Evolutionary conservation across 768 basidiomycete genomes (phyloP).

Genomic region (Fistulinella prunicolor): DNA sequence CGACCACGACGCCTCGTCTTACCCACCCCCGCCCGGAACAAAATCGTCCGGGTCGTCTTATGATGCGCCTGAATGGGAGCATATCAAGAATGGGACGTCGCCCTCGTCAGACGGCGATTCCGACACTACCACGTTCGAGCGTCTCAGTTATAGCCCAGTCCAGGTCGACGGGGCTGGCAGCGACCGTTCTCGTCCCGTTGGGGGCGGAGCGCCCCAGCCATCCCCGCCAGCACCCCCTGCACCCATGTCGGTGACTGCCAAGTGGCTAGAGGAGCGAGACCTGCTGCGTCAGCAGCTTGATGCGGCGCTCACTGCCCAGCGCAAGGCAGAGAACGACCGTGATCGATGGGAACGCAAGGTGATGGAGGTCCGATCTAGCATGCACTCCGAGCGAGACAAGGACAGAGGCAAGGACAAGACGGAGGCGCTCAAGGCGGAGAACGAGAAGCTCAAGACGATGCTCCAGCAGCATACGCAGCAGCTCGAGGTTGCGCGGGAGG

Average conservation of each 20-base stretch:
- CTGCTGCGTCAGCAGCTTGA: constrained; percentile 12
- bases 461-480: constrained; percentile 20
- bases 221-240: not conserved
- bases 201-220: not conserved
- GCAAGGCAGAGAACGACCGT: constrained; percentile 17
- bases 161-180: constrained; percentile 11
- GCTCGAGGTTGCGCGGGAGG: constrained; percentile 8
- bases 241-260: not conserved
- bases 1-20: not conserved
- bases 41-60: too few relatives aligned
- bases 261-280: constrained; percentile 13
- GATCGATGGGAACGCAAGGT: constrained; percentile 22
- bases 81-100: constrained; percentile 15
- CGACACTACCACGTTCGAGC: constrained; percentile 16
- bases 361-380: constrained; percentile 14
- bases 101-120: constrained; percentile 15
- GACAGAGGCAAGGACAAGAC: not conserved
- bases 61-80: constrained; percentile 26
- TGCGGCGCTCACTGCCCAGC: constrained; percentile 9
- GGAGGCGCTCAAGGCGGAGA: constrained; percentile 22
- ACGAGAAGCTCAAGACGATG: constrained; percentile 21
- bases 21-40: not conserved
- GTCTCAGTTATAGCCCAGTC: constrained; percentile 13
- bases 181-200: too few relatives aligned
- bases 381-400: constrained; percentile 12